Conservation (phyloP, 2,329 filamentous ascomycete species). For the Dactylellina drechsleri region DNA sequence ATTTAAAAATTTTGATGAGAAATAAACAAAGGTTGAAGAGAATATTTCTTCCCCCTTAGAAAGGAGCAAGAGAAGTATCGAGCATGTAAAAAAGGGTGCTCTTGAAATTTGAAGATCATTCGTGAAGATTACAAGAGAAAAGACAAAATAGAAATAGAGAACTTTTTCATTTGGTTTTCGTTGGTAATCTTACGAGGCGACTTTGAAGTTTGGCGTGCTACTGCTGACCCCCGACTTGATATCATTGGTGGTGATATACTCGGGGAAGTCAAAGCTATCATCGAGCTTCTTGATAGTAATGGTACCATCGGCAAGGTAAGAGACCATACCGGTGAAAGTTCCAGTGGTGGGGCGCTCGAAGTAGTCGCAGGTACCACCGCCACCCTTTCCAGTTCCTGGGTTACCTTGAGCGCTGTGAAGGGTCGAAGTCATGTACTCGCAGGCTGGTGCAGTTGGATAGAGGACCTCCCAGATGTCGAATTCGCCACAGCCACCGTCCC, state of each 20-base stretch:
- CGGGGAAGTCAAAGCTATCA: conserved; percentile 58
- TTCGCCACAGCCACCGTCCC: conserved; percentile 76
- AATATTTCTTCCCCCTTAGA: conserved; percentile 38
- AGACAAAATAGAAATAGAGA: conserved; percentile 24
- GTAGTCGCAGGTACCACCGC: conserved; percentile 76
- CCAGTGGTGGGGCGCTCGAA: conserved; percentile 72
- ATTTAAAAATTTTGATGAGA: conserved; percentile 45
- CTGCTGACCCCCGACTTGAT: conserved; percentile 39
- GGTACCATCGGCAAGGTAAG: conserved; percentile 68
- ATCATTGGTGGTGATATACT: conserved; percentile 37
- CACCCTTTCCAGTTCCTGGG: conserved; percentile 63
- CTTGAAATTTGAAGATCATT: conserved; percentile 28
- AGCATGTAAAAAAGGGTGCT: conserved; percentile 22
- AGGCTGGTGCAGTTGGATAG: conserved; percentile 65
- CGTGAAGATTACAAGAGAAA: conserved; percentile 45
- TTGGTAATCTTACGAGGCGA: conserved; percentile 38
- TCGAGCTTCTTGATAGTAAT: conserved; percentile 70
- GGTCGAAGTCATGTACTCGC: conserved; percentile 75
- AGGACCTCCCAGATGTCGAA: conserved; percentile 80
- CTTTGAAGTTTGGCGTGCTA: conserved; percentile 34
- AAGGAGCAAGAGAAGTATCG: conserved; percentile 19
- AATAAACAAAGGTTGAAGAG: conserved; percentile 53
- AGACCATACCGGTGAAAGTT: conserved; percentile 72
- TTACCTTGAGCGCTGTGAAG: conserved; percentile 67
- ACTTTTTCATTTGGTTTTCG: conserved; percentile 26